Evolutionary conservation across 768 basidiomycete genomes (phyloP), one percentile per base, ranked within the genome.

Genomic region (Candolleomyces aberdarensis): DNA sequence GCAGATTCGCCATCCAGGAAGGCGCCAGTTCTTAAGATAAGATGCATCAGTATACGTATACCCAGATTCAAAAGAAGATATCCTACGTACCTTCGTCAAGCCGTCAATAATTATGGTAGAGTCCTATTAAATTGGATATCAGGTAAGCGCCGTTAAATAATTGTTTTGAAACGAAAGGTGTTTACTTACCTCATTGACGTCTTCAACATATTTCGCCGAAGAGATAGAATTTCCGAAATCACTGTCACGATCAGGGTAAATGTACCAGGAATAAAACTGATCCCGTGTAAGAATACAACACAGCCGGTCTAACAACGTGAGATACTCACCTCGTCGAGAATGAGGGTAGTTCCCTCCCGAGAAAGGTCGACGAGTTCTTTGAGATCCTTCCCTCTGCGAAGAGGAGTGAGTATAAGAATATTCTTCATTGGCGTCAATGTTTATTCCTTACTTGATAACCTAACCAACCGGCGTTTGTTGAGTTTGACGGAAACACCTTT

Each of bases 201-300:
- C 89, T 19, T 96, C 85, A 48, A 98, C 78, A 66, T 88, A 96
- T 69, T 83, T 81, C 0, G 95, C 94, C 0, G 90, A 91, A 9
- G 91, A 94, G 31, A 96, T 71, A 9, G 90, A 88, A 62, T 86
- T 85, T 15, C 94, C 94, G 59, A 81, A 81, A 62, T 94, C 91
- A 57, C 80, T 77, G 13, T 85, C 85, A 60, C 85, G 74, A 49
- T 96, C 91, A 11, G 88, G 92, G 71, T 96, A 96, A 57, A 94
- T 88, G 71, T 96, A 96, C 93, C 94, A 96, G 10, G 91, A 93
- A 70, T 97, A 96, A 74, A 96, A 94, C 88, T 96, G 64, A n/a
- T 57, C 29, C 56, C 29, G 2, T 15, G 39, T 29, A 8, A n/a
- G 15, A 26, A 57, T 57, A 29, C 40, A 58, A 46, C 36, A 29